These are phyloP conservation scores for Ajuga reptans DNA, from an alignment of 305 asterid genomes.

Conservation along the genomic window DNA sequence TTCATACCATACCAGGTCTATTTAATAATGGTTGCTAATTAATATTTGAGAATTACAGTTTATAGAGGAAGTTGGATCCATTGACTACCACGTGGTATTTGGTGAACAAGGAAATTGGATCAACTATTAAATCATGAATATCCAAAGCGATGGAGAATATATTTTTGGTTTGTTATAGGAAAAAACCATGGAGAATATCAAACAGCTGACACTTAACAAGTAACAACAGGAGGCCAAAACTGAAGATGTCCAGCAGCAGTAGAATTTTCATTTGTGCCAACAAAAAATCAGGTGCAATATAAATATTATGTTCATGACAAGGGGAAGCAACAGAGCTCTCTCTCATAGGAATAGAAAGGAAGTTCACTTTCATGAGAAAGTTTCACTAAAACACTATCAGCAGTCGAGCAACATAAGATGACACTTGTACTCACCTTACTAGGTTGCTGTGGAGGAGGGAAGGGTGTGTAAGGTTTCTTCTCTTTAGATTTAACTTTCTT, in stretches of 20 bases:
- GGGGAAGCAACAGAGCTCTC: background rate
- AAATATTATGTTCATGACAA: background rate
- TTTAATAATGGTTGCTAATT: background rate
- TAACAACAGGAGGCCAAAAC: background rate
- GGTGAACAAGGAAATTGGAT: background rate
- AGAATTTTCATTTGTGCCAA: background rate
- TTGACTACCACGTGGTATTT: background rate
- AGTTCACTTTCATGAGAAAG: background rate
- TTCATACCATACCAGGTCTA: background rate
- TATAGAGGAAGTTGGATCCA: background rate
- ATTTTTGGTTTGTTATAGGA: too few species aligned
- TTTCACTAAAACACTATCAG: background rate
- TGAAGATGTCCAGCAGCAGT: background rate
- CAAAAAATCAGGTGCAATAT: background rate
- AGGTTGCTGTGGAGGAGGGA: slow-evolving; percentile 97
- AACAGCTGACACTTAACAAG: background rate
- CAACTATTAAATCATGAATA: background rate
- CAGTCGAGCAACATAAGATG: background rate
- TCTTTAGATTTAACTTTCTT: slow-evolving; percentile 74
- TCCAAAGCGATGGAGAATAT: background rate
- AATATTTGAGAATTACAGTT: background rate
- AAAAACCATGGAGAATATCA: background rate
- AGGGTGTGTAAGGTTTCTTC: slow-evolving; percentile 82
- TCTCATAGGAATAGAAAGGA: background rate
- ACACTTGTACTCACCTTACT: slow-evolving; percentile 57